Evolutionary conservation across 345 rosid species (phyloP).

Genomic region (Citrus cavaleriei): DNA sequence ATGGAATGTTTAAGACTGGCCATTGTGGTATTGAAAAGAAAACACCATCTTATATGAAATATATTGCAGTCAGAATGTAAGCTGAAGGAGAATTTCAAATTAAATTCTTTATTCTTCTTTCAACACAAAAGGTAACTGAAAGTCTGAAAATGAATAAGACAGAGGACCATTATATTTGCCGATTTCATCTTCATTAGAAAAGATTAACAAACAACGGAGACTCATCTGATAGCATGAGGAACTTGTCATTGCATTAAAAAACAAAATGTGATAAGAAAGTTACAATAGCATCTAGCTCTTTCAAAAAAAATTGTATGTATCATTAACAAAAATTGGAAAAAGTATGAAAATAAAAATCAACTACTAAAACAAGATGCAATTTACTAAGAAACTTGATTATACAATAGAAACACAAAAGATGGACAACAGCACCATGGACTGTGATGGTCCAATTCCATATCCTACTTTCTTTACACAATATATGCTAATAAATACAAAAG

Average conservation of each 20-base stretch:
- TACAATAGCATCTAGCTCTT: background rate
- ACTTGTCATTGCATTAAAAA: background rate
- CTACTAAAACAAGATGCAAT: constrained; percentile 34
- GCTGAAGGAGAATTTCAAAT: background rate
- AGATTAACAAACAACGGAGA: background rate
- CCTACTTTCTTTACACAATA: constrained; percentile 50
- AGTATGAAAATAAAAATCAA: constrained; percentile 19
- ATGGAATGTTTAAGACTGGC: background rate
- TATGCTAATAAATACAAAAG: constrained; percentile 35
- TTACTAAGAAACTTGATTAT: constrained; percentile 32
- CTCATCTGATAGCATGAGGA: background rate
- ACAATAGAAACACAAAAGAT: constrained; percentile 36
- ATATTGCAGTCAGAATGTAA: background rate
- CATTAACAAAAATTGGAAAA: constrained; percentile 3
- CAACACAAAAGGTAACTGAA: background rate
- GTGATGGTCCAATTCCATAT: constrained; percentile 21
- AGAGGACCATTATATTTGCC: background rate
- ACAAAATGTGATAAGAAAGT: background rate
- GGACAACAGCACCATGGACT: constrained; percentile 29
- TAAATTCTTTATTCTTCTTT: background rate
- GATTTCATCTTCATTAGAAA: background rate
- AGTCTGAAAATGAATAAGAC: background rate
- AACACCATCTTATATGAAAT: background rate
- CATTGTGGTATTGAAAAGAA: background rate
- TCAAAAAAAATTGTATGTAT: constrained; percentile 2